A percentile compares a stretch with the other conserved stretches of the same genome.
Conservation (phyloP, 2,329 filamentous ascomycete species). For the Capronia americana region DNA sequence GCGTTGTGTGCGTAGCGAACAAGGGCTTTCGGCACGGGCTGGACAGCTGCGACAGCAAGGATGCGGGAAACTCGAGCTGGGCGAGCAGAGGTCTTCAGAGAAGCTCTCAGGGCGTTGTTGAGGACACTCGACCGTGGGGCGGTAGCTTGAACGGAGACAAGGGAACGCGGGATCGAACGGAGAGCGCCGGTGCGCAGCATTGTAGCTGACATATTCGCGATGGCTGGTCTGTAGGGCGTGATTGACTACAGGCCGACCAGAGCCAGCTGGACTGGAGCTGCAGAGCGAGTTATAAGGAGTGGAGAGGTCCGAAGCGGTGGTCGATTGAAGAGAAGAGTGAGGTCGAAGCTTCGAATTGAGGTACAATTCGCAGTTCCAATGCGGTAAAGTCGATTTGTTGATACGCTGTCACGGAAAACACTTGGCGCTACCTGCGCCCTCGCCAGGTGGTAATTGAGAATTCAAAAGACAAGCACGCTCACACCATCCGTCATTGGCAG, state of each 20-base stretch:
- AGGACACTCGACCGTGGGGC: conserved; percentile 38
- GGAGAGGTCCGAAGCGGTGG: conserved; percentile 28
- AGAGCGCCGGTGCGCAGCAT: conserved; percentile 56
- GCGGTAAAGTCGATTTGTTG: conserved; percentile 15
- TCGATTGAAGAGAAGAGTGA: conserved; percentile 20
- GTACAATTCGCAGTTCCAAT: conserved; percentile 11
- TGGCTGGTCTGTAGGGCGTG: conserved; percentile 41
- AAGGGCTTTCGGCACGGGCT: conserved; percentile 56
- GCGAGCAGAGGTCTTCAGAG: conserved; percentile 50
- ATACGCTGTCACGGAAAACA: conserved; percentile 7
- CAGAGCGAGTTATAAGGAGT: conserved; percentile 33
- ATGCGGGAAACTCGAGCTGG: conserved; percentile 47
- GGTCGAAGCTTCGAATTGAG: conserved; percentile 25
- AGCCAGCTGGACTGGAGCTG: conserved; percentile 35
- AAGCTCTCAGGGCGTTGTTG: conserved; percentile 52
- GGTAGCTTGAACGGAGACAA: conserved; percentile 43
- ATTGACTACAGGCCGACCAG: conserved; percentile 29
- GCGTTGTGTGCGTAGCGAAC: conserved; percentile 51
- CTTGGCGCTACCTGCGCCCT: background rate
- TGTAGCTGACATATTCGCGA: conserved; percentile 41
- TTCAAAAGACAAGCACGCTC: too few relatives aligned
- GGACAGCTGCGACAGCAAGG: conserved; percentile 52
- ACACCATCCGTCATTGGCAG: too few relatives aligned
- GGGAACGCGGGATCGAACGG: conserved; percentile 54
- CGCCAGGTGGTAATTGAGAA: too few relatives aligned